Evolutionary conservation across 495 filamentous ascomycete species (phyloP).

Genomic region (Tuber microsphaerosporum): DNA sequence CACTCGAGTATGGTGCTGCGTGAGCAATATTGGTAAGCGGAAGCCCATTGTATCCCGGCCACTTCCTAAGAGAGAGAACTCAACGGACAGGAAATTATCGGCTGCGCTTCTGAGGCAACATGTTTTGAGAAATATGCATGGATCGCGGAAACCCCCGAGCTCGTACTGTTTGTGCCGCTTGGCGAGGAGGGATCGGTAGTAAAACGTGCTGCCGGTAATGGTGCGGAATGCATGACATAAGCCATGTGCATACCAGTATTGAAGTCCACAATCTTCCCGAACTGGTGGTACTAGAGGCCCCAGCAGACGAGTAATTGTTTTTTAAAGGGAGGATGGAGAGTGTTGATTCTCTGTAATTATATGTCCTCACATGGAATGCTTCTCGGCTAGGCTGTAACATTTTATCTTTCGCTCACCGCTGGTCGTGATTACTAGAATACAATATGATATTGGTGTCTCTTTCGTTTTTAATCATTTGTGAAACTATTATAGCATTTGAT

Average conservation of each 20-base stretch:
- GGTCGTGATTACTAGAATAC: not conserved
- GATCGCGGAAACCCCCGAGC: too few relatives aligned
- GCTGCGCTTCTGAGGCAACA: too few relatives aligned
- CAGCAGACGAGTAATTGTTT: not conserved
- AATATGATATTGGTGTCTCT: not conserved
- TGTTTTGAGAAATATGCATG: too few relatives aligned
- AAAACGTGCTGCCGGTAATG: not conserved
- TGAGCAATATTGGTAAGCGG: too few relatives aligned
- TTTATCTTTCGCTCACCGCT: not conserved
- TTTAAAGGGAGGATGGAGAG: not conserved
- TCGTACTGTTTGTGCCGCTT: too few relatives aligned
- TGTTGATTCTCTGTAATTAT: not conserved
- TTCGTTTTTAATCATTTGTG: not conserved
- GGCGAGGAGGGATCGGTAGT: too few relatives aligned
- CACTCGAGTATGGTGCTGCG: too few relatives aligned
- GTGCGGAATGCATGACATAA: not conserved
- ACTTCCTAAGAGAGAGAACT: too few relatives aligned
- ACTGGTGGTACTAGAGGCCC: not conserved
- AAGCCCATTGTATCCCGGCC: too few relatives aligned
- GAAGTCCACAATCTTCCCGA: not conserved
- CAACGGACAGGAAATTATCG: too few relatives aligned
- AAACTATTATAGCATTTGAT: not conserved
- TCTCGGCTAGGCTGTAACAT: not conserved
- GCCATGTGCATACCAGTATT: not conserved
- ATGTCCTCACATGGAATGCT: too few relatives aligned